phyloP scores from a whole-genome alignment of 2,329 filamentous ascomycete genomes.

The Cercospora canescens region DNA sequence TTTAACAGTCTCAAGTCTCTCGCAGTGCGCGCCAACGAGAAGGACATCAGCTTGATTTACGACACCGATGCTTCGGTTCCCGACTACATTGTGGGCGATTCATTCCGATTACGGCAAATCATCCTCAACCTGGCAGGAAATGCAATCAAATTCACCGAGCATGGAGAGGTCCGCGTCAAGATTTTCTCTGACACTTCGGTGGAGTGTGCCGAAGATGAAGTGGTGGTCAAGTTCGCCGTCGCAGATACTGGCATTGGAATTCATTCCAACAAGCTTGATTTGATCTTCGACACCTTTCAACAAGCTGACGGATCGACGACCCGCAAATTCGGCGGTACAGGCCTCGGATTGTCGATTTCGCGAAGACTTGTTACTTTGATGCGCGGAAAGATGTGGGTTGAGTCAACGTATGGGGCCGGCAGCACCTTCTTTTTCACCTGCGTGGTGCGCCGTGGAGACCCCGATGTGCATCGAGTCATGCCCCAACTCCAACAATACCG shows the following conservation, averaged over 20 bases:
- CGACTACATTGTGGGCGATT: slow-evolving; percentile 93
- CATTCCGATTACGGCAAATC: slow-evolving; percentile 93
- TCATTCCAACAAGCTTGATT: slow-evolving; percentile 87
- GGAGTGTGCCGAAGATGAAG: slow-evolving; percentile 70
- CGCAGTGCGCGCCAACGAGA: slow-evolving; percentile 96
- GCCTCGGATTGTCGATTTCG: slow-evolving; percentile 90
- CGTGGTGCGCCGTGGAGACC: slow-evolving; percentile 78
- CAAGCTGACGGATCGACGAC: slow-evolving; percentile 97
- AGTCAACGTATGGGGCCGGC: slow-evolving; percentile 85
- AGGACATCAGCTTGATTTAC: slow-evolving; percentile 88
- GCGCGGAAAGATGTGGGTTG: slow-evolving; percentile 95
- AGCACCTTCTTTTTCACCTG: slow-evolving; percentile 98
- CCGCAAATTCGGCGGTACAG: slow-evolving; percentile 91
- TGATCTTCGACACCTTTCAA: slow-evolving; percentile 99
- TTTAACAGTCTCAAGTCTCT: slow-evolving; percentile 97
- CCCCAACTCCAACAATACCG: slow-evolving; percentile 88
- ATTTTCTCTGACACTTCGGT: slow-evolving; percentile 72
- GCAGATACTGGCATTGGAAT: slow-evolving; percentile 97
- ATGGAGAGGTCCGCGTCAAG: slow-evolving; percentile 93
- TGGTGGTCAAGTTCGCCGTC: slow-evolving; percentile 93
- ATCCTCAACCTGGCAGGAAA: slow-evolving; percentile 97
- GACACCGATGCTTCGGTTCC: slow-evolving; percentile 91
- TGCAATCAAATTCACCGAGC: slow-evolving; percentile 98
- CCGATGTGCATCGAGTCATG: slow-evolving; percentile 74
- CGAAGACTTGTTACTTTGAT: slow-evolving; percentile 93